Evolutionary conservation across 208 protist genomes (phyloP).

Genomic region (Crithidia thermophila): DNA sequence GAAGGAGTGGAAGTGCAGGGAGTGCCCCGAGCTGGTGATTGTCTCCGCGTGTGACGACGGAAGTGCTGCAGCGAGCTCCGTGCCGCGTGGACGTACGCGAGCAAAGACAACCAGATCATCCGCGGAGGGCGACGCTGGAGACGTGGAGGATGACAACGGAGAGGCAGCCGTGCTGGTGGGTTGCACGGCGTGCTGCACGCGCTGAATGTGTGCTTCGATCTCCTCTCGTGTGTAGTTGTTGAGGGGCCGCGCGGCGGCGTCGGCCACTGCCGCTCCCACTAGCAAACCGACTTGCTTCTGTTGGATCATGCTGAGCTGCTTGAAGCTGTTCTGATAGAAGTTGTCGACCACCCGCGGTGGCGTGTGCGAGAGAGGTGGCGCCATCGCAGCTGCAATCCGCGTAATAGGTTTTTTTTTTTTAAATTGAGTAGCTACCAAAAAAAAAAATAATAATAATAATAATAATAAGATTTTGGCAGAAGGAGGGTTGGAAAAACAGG

Average conservation of each 20-base stretch:
- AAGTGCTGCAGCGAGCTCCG: background rate
- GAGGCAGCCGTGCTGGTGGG: too few species aligned
- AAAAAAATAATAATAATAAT: background rate
- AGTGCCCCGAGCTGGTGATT: background rate
- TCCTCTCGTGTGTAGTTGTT: constrained; percentile 45
- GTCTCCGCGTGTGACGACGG: too few species aligned
- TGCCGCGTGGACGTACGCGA: constrained; percentile 3
- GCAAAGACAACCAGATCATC: constrained; percentile 21
- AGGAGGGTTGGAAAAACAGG: background rate
- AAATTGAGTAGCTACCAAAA: too few species aligned
- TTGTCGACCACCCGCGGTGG: constrained; percentile 39
- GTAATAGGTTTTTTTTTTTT: too few species aligned
- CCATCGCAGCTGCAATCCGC: too few species aligned
- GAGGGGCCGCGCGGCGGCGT: constrained; percentile 71
- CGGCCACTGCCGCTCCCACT: constrained; percentile 73
- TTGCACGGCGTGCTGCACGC: background rate
- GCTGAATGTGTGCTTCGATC: constrained; percentile 27
- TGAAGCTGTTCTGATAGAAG: constrained; percentile 88
- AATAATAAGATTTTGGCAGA: background rate
- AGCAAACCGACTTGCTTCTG: constrained; percentile 81
- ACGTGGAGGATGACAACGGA: background rate
- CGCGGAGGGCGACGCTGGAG: background rate
- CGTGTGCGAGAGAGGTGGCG: constrained; percentile 21
- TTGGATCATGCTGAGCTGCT: constrained; percentile 82
- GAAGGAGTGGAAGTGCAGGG: constrained; percentile 59